Conservation (phyloP, 179 eudicot species). For the Sideroxylon spinosum region DNA sequence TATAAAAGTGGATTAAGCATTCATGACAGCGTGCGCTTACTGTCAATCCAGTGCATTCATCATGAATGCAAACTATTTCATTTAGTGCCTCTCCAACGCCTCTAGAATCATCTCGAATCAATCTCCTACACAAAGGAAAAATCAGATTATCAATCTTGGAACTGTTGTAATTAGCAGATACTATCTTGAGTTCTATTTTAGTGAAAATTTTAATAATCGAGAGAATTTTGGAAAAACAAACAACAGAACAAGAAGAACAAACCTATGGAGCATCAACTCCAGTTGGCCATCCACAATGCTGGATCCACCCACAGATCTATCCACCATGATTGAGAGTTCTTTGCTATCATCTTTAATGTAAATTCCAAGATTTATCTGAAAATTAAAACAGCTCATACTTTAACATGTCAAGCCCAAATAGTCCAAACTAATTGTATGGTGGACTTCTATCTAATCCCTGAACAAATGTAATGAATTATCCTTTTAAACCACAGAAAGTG, state of each 20-base stretch:
- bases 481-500: neutral
- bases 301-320: slow-evolving; percentile 86
- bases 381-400: slow-evolving; percentile 12
- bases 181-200: neutral
- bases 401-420: neutral
- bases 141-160: neutral
- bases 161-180: neutral
- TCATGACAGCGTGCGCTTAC: slow-evolving; percentile 36
- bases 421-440: neutral
- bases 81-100: slow-evolving; percentile 85
- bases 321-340: slow-evolving; percentile 81
- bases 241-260: slow-evolving; percentile 8
- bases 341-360: slow-evolving; percentile 62
- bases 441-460: neutral
- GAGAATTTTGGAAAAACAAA: neutral
- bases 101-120: slow-evolving; percentile 77
- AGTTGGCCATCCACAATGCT: slow-evolving; percentile 80
- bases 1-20: neutral
- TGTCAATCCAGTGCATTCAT: slow-evolving; percentile 60
- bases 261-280: slow-evolving; percentile 97
- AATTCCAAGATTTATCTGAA: slow-evolving; percentile 76
- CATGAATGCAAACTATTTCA: slow-evolving; percentile 69
- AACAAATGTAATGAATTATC: neutral
- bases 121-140: slow-evolving; percentile 47
- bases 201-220: neutral